Conservation (phyloP, 345 rosid species). For the Diplotaxis tenuifolia region DNA sequence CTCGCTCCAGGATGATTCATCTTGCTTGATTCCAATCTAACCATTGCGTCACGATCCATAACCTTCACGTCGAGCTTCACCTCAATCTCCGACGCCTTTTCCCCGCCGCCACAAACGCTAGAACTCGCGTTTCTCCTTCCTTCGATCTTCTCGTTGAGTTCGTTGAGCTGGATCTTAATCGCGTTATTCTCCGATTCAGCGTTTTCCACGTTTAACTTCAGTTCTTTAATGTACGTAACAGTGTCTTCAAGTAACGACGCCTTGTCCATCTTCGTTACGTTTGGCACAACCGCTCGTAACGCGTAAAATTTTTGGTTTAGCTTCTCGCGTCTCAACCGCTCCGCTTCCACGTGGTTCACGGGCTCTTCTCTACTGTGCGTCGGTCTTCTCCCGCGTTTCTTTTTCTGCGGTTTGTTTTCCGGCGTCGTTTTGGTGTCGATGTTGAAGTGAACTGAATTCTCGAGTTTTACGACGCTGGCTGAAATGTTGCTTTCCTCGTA, state of each 20-base stretch:
- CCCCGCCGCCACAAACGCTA: background rate
- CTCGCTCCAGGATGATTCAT: constrained; percentile 51
- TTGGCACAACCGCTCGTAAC: background rate
- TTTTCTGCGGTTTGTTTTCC: constrained; percentile 63
- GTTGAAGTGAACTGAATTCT: background rate
- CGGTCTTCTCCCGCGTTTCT: constrained; percentile 78
- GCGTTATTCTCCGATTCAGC: constrained; percentile 1
- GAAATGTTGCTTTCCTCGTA: constrained; percentile 42
- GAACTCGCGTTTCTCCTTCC: constrained; percentile 14
- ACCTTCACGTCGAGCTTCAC: constrained; percentile 51
- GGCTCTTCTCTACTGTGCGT: constrained; percentile 76
- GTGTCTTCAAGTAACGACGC: background rate
- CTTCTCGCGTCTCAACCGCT: constrained; percentile 45
- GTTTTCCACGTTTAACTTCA: background rate
- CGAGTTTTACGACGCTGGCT: constrained; percentile 46
- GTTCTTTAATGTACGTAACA: background rate
- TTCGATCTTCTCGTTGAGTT: constrained; percentile 13
- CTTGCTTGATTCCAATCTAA: constrained; percentile 60
- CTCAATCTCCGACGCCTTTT: background rate
- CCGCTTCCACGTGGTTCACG: constrained; percentile 79
- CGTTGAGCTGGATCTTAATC: background rate
- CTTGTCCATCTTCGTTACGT: background rate
- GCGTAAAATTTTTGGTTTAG: background rate
- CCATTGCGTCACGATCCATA: constrained; percentile 57
- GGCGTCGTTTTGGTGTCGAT: constrained; percentile 44